Conservation (phyloP, 352 stramenopile species). For the Thalassiosira mediterranea region DNA sequence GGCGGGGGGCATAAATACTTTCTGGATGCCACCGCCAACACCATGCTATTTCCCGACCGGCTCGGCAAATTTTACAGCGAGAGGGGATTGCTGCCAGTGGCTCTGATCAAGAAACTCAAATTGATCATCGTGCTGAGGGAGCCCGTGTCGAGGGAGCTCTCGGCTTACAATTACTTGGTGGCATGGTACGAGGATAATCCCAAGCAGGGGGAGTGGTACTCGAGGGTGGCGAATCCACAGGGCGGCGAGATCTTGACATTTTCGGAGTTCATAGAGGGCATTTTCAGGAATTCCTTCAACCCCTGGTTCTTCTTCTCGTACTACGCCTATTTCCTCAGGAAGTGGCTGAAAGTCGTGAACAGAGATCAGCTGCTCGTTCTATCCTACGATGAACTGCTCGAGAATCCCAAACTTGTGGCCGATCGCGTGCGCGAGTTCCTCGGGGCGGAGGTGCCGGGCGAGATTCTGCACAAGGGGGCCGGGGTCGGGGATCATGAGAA, state of each 20-base stretch:
- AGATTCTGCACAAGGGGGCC: slow-evolving; percentile 1
- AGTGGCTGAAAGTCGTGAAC: slow-evolving; percentile 49
- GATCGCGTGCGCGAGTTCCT: slow-evolving; percentile 45
- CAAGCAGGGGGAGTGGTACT: slow-evolving; percentile 31
- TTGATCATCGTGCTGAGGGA: slow-evolving; percentile 40
- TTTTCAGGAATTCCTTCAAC: neutral
- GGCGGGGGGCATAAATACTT: no score
- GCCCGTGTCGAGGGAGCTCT: slow-evolving; percentile 30
- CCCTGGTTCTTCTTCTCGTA: no score
- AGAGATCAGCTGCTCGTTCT: slow-evolving; percentile 48
- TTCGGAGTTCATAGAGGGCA: slow-evolving; percentile 39
- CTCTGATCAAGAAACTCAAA: slow-evolving; percentile 31
- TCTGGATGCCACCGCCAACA: no score
- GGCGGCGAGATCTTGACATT: slow-evolving; percentile 39
- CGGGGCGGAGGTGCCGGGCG: slow-evolving; percentile 17
- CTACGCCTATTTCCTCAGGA: slow-evolving; percentile 37
- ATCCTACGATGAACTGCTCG: slow-evolving; percentile 43
- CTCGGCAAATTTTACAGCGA: no score
- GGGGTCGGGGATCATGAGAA: no score
- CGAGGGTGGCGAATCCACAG: slow-evolving; percentile 24
- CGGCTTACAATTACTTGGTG: slow-evolving; percentile 39
- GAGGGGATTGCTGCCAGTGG: no score
- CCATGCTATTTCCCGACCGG: no score
- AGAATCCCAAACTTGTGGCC: slow-evolving; percentile 22
- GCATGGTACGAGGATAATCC: neutral